Base-by-base conservation (phyloP, 768 basidiomycete species). In the Lactarius sanguifluus region DNA sequence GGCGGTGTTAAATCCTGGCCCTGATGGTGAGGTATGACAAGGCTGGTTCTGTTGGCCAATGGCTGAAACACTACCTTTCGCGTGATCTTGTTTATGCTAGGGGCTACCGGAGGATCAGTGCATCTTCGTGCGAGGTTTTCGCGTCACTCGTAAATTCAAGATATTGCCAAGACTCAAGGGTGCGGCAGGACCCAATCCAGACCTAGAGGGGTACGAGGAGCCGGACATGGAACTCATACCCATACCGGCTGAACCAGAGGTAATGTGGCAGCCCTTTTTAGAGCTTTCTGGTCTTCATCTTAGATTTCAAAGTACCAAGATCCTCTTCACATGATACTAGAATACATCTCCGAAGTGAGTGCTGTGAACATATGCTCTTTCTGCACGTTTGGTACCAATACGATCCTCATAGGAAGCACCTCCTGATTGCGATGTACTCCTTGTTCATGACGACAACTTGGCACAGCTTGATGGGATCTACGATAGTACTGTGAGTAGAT, bases 61-160 rank as follows among this genome's bases (percentile, higher is more conserved):
- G 6, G 1, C 32, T 32, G 32, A 32, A 32, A 32, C 28, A 28
- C 28, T 32, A 7, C 30, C 30, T 32, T 1, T 32, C 30, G 4
- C 3, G 6, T 32, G 30, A 1, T 32, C 30, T 32, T 3, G 1
- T 5, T 32, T 0, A 3, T 1, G 30, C 6, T 50, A 61, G 61
- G 20, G 30, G 0, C 3, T 38, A 10, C 38, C 38, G 0, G 38
- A 61, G 47, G 1, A 61, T 28, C 47, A 61, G n/a, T 61, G 60
- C 15, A 52, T 61, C 25, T 61, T 52, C 8, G 5, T 61, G 3
- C 50, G 60, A 16, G 60, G 60, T 0, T 62, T 54, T 52, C 61
- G 61, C 30, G 52, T 50, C 10, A 23, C 25, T 2, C 52, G 52
- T 7, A 12, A 30, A 16, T 7, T 32, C 2, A 28, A 7, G 6